These are phyloP conservation scores for Aspergillus panamensis DNA, from an alignment of 495 filamentous ascomycete species.

Conservation along the genomic window DNA sequence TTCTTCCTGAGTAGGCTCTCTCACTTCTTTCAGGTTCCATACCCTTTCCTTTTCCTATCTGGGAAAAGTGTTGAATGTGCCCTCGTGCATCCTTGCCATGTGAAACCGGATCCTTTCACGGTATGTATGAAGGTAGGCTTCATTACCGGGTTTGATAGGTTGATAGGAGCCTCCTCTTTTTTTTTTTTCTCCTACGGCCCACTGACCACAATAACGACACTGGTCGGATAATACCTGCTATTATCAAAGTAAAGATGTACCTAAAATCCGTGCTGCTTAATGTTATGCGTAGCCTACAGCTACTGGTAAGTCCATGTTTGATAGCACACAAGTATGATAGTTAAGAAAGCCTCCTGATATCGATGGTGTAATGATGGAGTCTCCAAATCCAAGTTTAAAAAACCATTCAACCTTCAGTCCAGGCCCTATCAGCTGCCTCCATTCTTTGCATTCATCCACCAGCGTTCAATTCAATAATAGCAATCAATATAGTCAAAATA, in stretches of 20 bases:
- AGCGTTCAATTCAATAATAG: background rate
- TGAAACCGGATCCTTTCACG: constrained; percentile 12
- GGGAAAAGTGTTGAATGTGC: constrained; percentile 9
- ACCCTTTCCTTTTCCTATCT: constrained; percentile 5
- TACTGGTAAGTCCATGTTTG: background rate
- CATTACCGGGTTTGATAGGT: background rate
- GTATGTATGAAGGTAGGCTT: constrained; percentile 6
- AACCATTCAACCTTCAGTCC: background rate
- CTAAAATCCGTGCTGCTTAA: background rate
- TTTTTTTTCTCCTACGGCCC: background rate
- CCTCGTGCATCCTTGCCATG: constrained; percentile 24
- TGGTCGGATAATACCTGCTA: background rate
- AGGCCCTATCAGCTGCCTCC: background rate
- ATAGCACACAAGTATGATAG: background rate
- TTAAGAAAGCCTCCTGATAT: background rate
- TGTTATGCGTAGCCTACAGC: constrained; percentile 7
- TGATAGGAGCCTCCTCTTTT: constrained; percentile 2
- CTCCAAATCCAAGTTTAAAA: background rate
- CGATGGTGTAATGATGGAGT: background rate
- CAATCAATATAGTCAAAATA: background rate
- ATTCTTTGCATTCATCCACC: background rate
- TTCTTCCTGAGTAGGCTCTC: background rate
- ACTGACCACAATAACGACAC: background rate
- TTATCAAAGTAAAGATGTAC: background rate
- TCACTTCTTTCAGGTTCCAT: background rate